Conservation (phyloP, 306 rosid species). For the Oemleria cerasiformis region DNA sequence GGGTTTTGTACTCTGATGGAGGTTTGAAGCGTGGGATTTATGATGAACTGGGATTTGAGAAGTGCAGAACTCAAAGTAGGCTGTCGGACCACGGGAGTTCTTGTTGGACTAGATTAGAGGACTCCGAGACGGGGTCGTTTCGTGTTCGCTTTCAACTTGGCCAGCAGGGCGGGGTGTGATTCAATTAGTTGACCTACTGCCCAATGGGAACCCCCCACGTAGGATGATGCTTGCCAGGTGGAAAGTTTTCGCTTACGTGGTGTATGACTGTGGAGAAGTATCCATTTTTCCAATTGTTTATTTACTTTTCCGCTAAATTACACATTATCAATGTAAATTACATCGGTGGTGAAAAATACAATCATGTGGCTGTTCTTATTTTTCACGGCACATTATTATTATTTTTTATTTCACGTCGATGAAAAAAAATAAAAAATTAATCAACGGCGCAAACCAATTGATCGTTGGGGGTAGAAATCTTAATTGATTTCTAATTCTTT, state of each 20-base stretch:
- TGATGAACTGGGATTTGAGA: not conserved
- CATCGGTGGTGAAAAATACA: too few species aligned
- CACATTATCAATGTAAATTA: too few species aligned
- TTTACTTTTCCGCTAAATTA: too few species aligned
- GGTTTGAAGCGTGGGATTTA: not conserved
- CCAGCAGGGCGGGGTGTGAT: slow-evolving; percentile 14
- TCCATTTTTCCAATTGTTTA: not conserved
- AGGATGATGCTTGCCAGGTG: not conserved
- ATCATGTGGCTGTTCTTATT: too few species aligned
- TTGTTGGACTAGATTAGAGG: slow-evolving; percentile 1
- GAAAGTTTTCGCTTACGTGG: not conserved
- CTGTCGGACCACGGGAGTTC: slow-evolving; percentile 19
- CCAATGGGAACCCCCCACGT: not conserved
- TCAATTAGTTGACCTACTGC: not conserved
- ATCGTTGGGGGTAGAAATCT: too few species aligned
- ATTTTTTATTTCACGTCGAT: too few species aligned
- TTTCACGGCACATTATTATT: too few species aligned
- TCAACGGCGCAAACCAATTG: too few species aligned
- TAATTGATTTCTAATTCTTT: too few species aligned
- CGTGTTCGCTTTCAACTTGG: not conserved
- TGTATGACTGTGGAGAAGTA: not conserved
- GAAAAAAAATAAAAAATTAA: too few species aligned
- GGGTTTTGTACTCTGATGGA: not conserved
- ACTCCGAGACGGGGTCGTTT: slow-evolving; percentile 7
- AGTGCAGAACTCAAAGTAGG: not conserved